phyloP scores from a whole-genome alignment of 2,329 filamentous ascomycete genomes.

The Cytospora leucostoma region DNA sequence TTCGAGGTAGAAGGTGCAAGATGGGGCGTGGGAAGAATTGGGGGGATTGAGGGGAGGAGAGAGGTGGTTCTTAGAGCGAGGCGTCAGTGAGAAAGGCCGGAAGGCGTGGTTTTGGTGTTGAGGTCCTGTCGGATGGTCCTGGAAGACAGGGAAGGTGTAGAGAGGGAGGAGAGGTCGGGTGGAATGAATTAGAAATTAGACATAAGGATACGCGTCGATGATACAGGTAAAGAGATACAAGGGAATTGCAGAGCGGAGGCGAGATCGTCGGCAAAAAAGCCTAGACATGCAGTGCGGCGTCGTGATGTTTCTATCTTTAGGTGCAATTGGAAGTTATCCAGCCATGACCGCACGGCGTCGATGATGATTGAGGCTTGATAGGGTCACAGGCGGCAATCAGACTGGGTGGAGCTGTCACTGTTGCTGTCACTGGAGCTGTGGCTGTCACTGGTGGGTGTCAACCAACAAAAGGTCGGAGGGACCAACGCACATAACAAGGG shows the following conservation, averaged over 20 bases:
- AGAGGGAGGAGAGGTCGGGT: neutral
- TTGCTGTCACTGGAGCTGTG: neutral
- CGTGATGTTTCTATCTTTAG: constrained; percentile 22
- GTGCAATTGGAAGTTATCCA: constrained; percentile 7
- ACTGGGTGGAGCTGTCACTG: neutral
- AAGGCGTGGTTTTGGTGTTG: neutral
- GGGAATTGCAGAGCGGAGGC: constrained; percentile 16
- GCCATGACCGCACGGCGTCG: constrained; percentile 1
- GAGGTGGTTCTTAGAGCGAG: neutral
- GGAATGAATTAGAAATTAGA: constrained; percentile 14
- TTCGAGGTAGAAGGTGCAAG: neutral
- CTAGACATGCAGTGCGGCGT: constrained; percentile 14
- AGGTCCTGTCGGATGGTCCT: neutral
- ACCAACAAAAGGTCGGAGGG: neutral
- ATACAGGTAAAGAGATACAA: constrained; percentile 10
- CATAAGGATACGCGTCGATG: constrained; percentile 8
- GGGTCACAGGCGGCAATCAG: constrained; percentile 11
- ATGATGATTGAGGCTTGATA: constrained; percentile 10
- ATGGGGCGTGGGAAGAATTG: neutral
- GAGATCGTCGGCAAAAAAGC: constrained; percentile 8
- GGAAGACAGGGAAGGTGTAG: constrained; percentile 2
- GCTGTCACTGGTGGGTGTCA: no score
- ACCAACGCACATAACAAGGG: neutral
- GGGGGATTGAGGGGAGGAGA: neutral
- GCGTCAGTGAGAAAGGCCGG: neutral